Evolutionary conservation across 106 monocot genomes (phyloP).

Genomic region (Phalaenopsis equestris): DNA sequence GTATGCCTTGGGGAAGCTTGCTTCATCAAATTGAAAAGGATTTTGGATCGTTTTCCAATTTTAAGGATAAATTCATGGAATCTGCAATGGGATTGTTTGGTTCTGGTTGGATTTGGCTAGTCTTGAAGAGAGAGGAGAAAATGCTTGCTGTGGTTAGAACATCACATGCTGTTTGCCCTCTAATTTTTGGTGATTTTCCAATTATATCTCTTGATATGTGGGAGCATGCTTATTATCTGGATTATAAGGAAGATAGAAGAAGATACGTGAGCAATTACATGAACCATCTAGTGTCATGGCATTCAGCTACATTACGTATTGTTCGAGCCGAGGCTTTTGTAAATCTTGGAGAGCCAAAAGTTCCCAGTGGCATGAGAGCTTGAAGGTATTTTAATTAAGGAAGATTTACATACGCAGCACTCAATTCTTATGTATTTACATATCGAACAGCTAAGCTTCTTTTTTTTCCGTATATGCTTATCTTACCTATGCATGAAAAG

Average conservation of each 20-base stretch:
- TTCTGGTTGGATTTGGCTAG: conserved; percentile 98
- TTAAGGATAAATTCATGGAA: conserved; percentile 60
- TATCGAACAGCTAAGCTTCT: no score
- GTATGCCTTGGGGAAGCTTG: conserved; percentile 60
- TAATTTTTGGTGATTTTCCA: conserved; percentile 85
- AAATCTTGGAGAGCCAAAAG: conserved; percentile 88
- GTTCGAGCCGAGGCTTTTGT: conserved; percentile 82
- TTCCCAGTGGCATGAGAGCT: conserved; percentile 57
- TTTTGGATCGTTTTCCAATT: conserved; percentile 79
- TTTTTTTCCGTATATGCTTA: no score
- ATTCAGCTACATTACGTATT: conserved; percentile 62
- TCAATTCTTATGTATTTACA: no score
- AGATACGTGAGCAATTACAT: conserved; percentile 73
- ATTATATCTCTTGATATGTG: conserved; percentile 85
- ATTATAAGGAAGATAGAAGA: conserved; percentile 77
- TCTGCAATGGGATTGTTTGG: conserved; percentile 66
- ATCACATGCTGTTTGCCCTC: conserved; percentile 81
- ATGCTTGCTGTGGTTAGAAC: conserved; percentile 64
- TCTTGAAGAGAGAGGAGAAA: conserved; percentile 60
- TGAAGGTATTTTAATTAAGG: background rate
- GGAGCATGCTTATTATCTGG: conserved; percentile 97
- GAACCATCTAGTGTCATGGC: conserved; percentile 87
- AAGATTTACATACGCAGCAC: no score
- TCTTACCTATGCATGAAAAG: no score
- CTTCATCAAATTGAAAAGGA: conserved; percentile 93